phyloP scores from a whole-genome alignment of 768 basidiomycete species.

The Neoboletus subvelutipes region DNA sequence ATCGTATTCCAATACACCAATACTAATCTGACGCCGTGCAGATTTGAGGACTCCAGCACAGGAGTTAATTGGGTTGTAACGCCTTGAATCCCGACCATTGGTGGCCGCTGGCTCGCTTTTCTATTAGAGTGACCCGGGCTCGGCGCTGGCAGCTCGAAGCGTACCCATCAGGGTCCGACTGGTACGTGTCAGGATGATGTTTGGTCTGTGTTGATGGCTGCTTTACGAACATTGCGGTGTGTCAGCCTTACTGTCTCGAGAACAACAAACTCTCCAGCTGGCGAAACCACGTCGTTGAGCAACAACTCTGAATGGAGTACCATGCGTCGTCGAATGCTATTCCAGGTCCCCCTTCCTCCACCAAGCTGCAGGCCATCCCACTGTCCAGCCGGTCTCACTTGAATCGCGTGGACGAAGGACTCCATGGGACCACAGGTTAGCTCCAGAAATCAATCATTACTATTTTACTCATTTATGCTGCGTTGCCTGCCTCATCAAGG shows the following conservation, averaged over 20 bases:
- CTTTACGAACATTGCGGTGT: background rate
- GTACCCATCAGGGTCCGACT: background rate
- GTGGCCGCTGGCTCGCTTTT: background rate
- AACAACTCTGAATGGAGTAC: conserved; percentile 16
- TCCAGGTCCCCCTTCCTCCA: background rate
- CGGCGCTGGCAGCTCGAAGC: background rate
- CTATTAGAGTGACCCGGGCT: too few species aligned
- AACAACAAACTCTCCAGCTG: background rate
- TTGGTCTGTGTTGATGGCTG: background rate
- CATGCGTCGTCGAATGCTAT: background rate
- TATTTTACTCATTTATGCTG: background rate
- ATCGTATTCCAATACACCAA: too few species aligned
- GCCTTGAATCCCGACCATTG: background rate
- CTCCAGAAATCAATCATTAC: background rate
- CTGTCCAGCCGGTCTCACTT: conserved; percentile 20
- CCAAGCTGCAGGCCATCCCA: conserved; percentile 6
- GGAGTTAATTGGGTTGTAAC: background rate
- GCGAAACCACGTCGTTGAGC: background rate
- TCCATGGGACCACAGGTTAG: conserved; percentile 24
- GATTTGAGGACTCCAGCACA: too few species aligned
- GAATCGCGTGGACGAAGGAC: conserved; percentile 19
- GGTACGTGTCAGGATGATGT: background rate
- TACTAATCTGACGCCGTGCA: background rate
- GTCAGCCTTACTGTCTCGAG: background rate
- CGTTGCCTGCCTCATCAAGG: conserved; percentile 36